Evolutionary conservation across 805 yeast species (phyloP), one percentile per base, ranked within the genome.

Genomic region (Zygoascus biomembranicola): DNA sequence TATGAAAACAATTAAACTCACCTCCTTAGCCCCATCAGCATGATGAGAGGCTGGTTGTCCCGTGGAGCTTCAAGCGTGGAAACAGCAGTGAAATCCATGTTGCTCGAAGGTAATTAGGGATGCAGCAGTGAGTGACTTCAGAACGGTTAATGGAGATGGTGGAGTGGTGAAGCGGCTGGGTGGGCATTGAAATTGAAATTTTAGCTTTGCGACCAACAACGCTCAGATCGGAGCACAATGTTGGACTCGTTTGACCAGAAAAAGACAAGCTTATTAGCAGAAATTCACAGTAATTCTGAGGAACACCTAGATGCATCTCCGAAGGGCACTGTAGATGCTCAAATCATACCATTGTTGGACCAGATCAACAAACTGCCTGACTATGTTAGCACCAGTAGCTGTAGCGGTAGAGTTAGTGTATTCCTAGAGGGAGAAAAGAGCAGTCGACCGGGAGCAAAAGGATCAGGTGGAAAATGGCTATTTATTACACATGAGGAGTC

Each of bases 341-440:
- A 77, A 19, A 84, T 95, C 61, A 62, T 84, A 11, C 95, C 96
- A 2, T 75, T 89, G 18, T 87, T 89, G 56, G 67, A 79, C 14
- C 64, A 82, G 14, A 84, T 89, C 60, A 89, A 89, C 62, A 59
- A 76, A 2, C 79, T 80, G 59, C 61, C 68, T 0, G 81, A 84
- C 58, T 77, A 85, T 81, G 94, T 89, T 10, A 88, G 95, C 2
- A 89, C 96, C 0, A 86, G 95, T 1, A 84, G 94, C 16, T 89
- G 96, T 59, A 87, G 95, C 0, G 96, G 96, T 2, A 73, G 96
- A 62, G 84, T 88, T 1, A 82, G 92, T 54, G 89, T 89, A 0
- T 89, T 85, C 64, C 69, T 85, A 1, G 96, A 88, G 63, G 96
- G 96, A 2, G 66, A 69, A 9, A 86, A 87, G 60, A 52, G 52